Evolutionary conservation across 2,329 filamentous ascomycete species (phyloP), one percentile per base, ranked within the genome.

Genomic region (Dactylonectria estremocensis): DNA sequence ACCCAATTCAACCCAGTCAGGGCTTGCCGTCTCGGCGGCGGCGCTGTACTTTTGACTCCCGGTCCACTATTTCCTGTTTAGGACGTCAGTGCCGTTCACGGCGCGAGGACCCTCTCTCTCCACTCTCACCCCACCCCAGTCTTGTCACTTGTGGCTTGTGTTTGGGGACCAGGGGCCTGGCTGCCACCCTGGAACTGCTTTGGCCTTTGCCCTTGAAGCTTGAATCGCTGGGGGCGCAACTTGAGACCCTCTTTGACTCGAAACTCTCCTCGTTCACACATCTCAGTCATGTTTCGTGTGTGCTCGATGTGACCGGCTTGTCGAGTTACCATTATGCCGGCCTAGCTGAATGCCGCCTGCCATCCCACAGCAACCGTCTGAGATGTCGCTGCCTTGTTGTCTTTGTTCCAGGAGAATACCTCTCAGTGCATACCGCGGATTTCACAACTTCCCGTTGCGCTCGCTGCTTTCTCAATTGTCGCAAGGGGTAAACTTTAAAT

Each of bases 231-330:
- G 33, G 52, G 33, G 59, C 52, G 28, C 54, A 58, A 31, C 60
- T 75, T 74, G 74, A 77, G 75, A 77, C 76, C 69, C 74, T 77
- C 72, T 73, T 69, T 74, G 67, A 74, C 69, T 69, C 74, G 67
- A 71, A 69, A 67, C 64, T 33, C 52, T 63, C 52, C 46, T 60
- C 52, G 49, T 57, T 54, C 64, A 60, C 61, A 46, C 33, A 46
- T 54, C 56, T 59, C 50, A 28, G 56, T 52, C 60, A 53, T 48
- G 57, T 49, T 64, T 61, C 66, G 53, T 67, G 60, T 16, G 71
- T 67, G 67, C 66, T 70, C 69, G 80, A 80, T 82, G 82, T 80
- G 82, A 85, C 83, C 83, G 83, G 83, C 83, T 81, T 80, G 79
- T 78, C 79, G 74, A 82, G 80, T 74, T 82, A 79, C 81, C 84